Base-by-base conservation (phyloP, 1,139 yeast genomes). In the Wickerhamiella pararugosa region DNA sequence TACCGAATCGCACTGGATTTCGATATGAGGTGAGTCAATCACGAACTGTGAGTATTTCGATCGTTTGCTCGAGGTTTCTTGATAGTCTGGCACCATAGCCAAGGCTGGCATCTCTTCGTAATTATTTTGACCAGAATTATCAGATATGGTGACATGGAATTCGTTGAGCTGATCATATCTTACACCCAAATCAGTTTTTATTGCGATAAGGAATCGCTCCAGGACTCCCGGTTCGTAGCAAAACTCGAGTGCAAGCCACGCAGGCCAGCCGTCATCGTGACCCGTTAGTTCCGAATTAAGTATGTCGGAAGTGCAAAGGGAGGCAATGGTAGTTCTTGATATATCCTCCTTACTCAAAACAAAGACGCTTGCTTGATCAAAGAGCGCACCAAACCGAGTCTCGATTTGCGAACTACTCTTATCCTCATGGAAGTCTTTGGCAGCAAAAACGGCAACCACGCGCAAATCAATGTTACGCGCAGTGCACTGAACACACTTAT, bases 381-480 rank as follows among this genome's bases (percentile, higher is more conserved):
- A 64, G 29, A 75, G 56, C 1, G 79, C 71, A 7, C 93, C 94
- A 51, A 67, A 71, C 45, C 96, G 69, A 8, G 78, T 70, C 58
- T 86, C 93, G 43, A 84, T 69, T 11, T 74, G 56, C 28, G 68
- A 65, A 30, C 68, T 62, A 36, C 66, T 65, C 54, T 51, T 74
- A 45, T 73, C 76, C 36, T 67, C 71, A 1, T 68, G 70, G 29
- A 59, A 61, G 26, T 61, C 57, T 28, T 63, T 58, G n/a, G n/a
- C n/a, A 44, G 70, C 73, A 49, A 74, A 73, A 1, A 80, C 67
- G 9, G 75, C 65, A 15, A 83, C 59, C 6, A 78, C 70, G 49
- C 83, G 72, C 51, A 79, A 54, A 51, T 82, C 90, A 46, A 90
- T 70, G 49, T 75, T 79, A 47, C 78, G 78, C 0, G 94, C 73